Percentiles rank a stretch among this genome's conserved stretches.
These are phyloP conservation scores for Phytophthora kernoviae DNA, from an alignment of 352 stramenopile genomes.

Conservation along the genomic window DNA sequence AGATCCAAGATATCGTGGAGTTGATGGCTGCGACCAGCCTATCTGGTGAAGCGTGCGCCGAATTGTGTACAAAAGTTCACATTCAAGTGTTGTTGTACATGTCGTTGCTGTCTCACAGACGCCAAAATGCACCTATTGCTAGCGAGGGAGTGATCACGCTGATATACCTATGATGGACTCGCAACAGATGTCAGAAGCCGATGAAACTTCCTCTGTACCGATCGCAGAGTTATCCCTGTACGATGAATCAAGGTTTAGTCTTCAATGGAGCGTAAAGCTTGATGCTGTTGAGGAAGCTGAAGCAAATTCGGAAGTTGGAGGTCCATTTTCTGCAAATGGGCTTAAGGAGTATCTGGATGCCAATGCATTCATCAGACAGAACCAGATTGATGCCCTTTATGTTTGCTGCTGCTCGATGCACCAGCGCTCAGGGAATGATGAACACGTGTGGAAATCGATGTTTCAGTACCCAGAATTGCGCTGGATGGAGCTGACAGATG, in stretches of 20 bases:
- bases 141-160: constrained; percentile 35
- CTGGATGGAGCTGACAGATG: constrained; percentile 79
- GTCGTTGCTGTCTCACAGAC: constrained; percentile 61
- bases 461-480: constrained; percentile 73
- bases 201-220: constrained; percentile 54
- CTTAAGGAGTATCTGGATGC: constrained; percentile 64
- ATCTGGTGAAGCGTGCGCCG: constrained; percentile 38
- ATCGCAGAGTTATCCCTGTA: constrained; percentile 72
- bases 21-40: constrained; percentile 61
- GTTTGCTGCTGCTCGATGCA: constrained; percentile 78
- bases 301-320: constrained; percentile 27
- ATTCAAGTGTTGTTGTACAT: constrained; percentile 72
- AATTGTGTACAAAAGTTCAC: constrained; percentile 59
- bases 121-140: constrained; percentile 6
- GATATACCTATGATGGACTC: constrained; percentile 79
- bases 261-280: constrained; percentile 70
- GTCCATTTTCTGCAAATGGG: constrained; percentile 58
- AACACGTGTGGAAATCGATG: constrained; percentile 67
- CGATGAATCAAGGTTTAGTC: constrained; percentile 61
- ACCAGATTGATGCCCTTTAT: constrained; percentile 43
- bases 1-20: constrained; percentile 73
- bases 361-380: constrained; percentile 34
- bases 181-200: constrained; percentile 42
- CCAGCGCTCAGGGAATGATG: constrained; percentile 27
- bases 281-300: constrained; percentile 25